A percentile compares a stretch with the other conserved stretches of the same genome.
Evolutionary conservation across 441 rosid genomes (phyloP).

Genomic region (Kokia cookei): DNA sequence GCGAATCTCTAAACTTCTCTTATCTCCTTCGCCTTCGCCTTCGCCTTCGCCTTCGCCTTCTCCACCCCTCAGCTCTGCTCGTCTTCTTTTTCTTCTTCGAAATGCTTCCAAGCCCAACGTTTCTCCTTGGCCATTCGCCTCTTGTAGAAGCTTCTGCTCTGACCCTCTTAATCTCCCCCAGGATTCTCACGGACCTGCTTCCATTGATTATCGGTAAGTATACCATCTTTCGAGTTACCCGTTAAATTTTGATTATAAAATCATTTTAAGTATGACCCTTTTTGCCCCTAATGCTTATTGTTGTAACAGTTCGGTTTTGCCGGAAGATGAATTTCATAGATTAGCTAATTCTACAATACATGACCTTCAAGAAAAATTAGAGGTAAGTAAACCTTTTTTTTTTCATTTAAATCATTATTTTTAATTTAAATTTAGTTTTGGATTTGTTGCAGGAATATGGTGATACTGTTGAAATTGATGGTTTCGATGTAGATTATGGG

Average conservation of each 20-base stretch:
- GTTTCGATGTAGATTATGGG: slow-evolving; percentile 88
- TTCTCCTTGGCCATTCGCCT: slow-evolving; percentile 4
- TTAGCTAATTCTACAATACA: slow-evolving; percentile 71
- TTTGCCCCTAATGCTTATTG: slow-evolving; percentile 12
- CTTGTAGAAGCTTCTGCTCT: slow-evolving; percentile 48
- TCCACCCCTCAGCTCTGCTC: not conserved
- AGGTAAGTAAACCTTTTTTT: slow-evolving; percentile 32
- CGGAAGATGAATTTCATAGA: slow-evolving; percentile 82
- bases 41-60: slow-evolving; percentile 7
- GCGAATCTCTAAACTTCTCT: slow-evolving; percentile 33
- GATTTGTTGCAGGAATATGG: slow-evolving; percentile 63
- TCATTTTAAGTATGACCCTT: not conserved
- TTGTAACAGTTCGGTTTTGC: slow-evolving; percentile 58
- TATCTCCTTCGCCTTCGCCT: slow-evolving; percentile 3
- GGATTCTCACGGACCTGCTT: slow-evolving; percentile 46
- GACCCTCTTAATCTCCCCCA: slow-evolving; percentile 10
- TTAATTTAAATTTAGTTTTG: not conserved
- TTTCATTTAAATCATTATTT: not conserved
- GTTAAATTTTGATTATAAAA: not conserved
- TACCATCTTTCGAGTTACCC: not conserved
- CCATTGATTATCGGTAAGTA: slow-evolving; percentile 55
- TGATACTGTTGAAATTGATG: slow-evolving; percentile 67
- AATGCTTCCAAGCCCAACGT: not conserved
- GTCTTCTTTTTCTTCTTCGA: slow-evolving; percentile 12
- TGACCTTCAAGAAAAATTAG: slow-evolving; percentile 74